phyloP scores from a whole-genome alignment of 441 rosid species.

The Raphanus hybrid region DNA sequence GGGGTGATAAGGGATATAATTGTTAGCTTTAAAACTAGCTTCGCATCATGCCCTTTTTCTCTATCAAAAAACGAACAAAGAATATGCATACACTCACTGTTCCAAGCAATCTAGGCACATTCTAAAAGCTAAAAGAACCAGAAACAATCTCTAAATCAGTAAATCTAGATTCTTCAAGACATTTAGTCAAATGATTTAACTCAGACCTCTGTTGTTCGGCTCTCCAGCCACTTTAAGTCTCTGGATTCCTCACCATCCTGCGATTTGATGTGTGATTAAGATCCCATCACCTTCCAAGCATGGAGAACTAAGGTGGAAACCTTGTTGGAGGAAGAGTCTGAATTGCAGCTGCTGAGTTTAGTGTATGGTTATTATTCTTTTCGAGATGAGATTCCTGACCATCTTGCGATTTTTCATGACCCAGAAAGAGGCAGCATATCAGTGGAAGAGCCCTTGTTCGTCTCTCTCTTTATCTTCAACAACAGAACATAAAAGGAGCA shows the following conservation, averaged over 20 bases:
- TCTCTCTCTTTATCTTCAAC: conserved; percentile 59
- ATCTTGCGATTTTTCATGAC: conserved; percentile 32
- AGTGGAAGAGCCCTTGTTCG: conserved; percentile 36
- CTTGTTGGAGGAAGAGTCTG: neutral
- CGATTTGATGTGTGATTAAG: neutral
- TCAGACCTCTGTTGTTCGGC: conserved; percentile 14
- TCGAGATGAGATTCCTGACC: neutral
- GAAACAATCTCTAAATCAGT: conserved; percentile 15
- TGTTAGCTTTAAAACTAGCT: neutral
- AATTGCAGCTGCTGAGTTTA: conserved; percentile 3
- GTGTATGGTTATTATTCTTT: neutral
- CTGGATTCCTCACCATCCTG: conserved; percentile 1
- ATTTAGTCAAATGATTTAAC: neutral
- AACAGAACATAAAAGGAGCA: conserved; percentile 7
- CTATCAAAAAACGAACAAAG: neutral
- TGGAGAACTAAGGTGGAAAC: neutral
- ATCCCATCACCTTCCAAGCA: conserved; percentile 14
- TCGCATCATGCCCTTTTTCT: neutral
- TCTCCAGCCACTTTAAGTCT: conserved; percentile 19
- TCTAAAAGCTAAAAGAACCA: neutral
- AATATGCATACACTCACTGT: neutral
- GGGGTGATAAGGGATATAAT: too few species aligned
- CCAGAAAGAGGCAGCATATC: conserved; percentile 41
- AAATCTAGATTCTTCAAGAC: neutral
- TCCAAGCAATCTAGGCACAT: conserved; percentile 25